phyloP scores from a whole-genome alignment of 257 asterid species.

The Ehretia macrophylla region DNA sequence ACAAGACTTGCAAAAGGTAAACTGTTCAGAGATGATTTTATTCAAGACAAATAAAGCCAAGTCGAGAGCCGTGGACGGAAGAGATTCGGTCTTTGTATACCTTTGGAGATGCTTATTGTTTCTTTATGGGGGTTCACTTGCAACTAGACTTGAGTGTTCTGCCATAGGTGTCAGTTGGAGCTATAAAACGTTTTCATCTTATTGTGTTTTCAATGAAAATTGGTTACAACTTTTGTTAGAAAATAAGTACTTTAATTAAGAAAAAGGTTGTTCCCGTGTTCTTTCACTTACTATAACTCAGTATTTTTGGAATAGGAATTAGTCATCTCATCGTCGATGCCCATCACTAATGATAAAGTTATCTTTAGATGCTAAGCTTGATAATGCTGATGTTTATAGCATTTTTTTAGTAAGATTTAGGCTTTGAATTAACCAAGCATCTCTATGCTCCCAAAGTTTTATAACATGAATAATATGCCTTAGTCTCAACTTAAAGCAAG shows the following conservation, averaged over 20 bases:
- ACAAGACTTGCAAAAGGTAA: slow-evolving; percentile 2
- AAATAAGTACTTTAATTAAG: background rate
- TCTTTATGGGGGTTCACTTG: background rate
- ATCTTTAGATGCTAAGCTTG: background rate
- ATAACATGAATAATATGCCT: too few relatives aligned
- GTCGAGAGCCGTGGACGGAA: background rate
- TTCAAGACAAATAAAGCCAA: background rate
- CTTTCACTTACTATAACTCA: too few relatives aligned
- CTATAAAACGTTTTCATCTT: slow-evolving; percentile 3
- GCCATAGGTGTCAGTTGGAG: slow-evolving; percentile 18
- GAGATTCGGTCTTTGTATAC: slow-evolving; percentile 4
- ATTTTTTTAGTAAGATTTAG: too few relatives aligned
- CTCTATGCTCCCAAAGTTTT: too few relatives aligned
- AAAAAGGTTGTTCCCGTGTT: too few relatives aligned
- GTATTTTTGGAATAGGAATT: too few relatives aligned
- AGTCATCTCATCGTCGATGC: background rate
- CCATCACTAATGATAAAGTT: background rate
- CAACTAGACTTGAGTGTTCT: background rate
- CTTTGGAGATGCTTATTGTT: slow-evolving; percentile 9
- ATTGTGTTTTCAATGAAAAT: background rate
- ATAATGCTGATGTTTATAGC: too few relatives aligned
- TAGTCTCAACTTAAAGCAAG: too few relatives aligned
- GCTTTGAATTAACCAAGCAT: too few relatives aligned
- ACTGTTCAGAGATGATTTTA: slow-evolving; percentile 10
- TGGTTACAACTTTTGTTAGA: background rate